These are phyloP conservation scores for Fonsecaea multimorphosa DNA, from an alignment of 2,329 filamentous ascomycete genomes.

Conservation along the genomic window DNA sequence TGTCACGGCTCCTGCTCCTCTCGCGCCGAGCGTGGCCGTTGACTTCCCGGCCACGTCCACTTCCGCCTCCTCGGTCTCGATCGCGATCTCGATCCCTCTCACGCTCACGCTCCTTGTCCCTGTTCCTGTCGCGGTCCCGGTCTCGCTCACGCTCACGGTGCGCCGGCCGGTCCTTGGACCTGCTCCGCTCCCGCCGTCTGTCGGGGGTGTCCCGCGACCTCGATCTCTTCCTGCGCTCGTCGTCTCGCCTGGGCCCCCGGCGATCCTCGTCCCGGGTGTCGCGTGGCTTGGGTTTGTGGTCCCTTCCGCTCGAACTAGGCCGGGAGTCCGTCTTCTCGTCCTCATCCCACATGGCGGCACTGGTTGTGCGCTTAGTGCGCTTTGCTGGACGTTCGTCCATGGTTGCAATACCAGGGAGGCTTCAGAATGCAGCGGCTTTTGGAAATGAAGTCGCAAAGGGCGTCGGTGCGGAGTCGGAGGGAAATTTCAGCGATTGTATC, in stretches of 20 bases:
- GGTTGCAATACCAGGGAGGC: background rate
- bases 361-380: slow-evolving; percentile 61
- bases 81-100: slow-evolving; percentile 39
- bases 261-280: slow-evolving; percentile 31
- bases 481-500: slow-evolving; percentile 7
- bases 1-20: slow-evolving; percentile 42
- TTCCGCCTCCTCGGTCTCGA: slow-evolving; percentile 38
- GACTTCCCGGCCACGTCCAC: slow-evolving; percentile 45
- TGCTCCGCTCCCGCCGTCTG: slow-evolving; percentile 51
- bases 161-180: slow-evolving; percentile 49
- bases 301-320: slow-evolving; percentile 48
- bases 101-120: slow-evolving; percentile 2
- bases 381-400: slow-evolving; percentile 63
- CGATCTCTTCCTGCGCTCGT: slow-evolving; percentile 33
- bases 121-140: slow-evolving; percentile 25
- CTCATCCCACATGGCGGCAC: slow-evolving; percentile 66
- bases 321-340: slow-evolving; percentile 43
- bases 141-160: slow-evolving; percentile 38
- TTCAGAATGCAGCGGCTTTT: background rate
- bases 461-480: background rate
- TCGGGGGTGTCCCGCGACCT: slow-evolving; percentile 40
- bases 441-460: background rate
- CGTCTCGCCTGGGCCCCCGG: slow-evolving; percentile 28
- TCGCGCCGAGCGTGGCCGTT: slow-evolving; percentile 50
- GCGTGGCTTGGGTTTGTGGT: slow-evolving; percentile 41